These are phyloP conservation scores for Fusarium concolor DNA, from an alignment of 2,329 filamentous ascomycete genomes.

Conservation along the genomic window DNA sequence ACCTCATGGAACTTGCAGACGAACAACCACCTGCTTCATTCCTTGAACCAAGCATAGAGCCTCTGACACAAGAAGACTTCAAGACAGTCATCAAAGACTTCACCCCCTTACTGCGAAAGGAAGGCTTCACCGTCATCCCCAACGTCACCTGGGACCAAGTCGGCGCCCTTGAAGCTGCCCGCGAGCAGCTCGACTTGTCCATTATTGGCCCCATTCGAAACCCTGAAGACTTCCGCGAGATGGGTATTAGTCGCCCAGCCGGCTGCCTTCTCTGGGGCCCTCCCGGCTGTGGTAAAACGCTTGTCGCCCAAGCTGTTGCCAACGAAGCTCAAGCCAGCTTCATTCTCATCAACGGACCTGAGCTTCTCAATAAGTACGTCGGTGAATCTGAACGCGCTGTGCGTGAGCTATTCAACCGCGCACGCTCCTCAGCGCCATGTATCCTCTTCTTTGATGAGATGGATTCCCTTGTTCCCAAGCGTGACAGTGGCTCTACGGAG, in stretches of 20 bases:
- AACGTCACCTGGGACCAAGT: conserved; percentile 94
- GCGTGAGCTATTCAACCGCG: conserved; percentile 89
- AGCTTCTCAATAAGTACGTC: conserved; percentile 97
- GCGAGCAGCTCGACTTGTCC: conserved; percentile 82
- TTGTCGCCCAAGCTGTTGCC: conserved; percentile 94
- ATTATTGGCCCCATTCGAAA: conserved; percentile 91
- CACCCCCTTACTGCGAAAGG: conserved; percentile 76
- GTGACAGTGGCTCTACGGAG: conserved; percentile 83
- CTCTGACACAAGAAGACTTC: conserved; percentile 67
- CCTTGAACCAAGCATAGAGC: conserved; percentile 6
- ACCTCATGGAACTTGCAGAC: conserved; percentile 35
- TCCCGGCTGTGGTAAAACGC: conserved; percentile 95
- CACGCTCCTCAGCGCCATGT: conserved; percentile 86
- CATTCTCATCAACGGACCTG: conserved; percentile 96
- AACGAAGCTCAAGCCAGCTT: conserved; percentile 97
- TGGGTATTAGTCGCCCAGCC: conserved; percentile 83
- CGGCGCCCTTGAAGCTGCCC: conserved; percentile 82
- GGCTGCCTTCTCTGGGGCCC: conserved; percentile 97
- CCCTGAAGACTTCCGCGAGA: conserved; percentile 78
- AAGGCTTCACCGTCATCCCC: conserved; percentile 95
- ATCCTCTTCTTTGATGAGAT: conserved; percentile 99
- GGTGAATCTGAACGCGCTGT: conserved; percentile 95
- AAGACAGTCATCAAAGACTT: conserved; percentile 75
- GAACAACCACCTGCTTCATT: background rate
- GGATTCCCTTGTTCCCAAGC: conserved; percentile 88